Conservation (phyloP, 176 grass and related monocot genomes). For the Tuctoria greenei region DNA sequence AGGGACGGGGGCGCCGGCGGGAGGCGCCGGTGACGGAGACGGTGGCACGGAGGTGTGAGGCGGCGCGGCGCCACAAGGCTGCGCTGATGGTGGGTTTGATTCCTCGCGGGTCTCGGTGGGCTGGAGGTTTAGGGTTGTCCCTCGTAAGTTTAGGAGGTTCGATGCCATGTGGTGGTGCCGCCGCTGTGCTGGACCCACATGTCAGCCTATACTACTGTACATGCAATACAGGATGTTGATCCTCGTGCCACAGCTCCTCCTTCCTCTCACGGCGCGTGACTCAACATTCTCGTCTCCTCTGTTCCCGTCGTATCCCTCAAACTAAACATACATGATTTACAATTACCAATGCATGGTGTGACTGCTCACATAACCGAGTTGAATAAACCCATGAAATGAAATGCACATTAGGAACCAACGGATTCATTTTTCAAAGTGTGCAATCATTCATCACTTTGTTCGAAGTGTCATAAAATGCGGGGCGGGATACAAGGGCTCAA, state of each 20-base stretch:
- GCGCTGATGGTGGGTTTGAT: background rate
- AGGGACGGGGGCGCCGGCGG: background rate
- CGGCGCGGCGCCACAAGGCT: slow-evolving; percentile 67
- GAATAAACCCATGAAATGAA: background rate
- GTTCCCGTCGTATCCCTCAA: too few relatives aligned
- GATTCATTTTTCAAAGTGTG: background rate
- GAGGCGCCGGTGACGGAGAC: slow-evolving; percentile 16
- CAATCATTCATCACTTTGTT: background rate
- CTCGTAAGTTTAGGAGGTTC: background rate
- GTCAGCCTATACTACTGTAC: too few relatives aligned
- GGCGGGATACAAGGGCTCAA: background rate
- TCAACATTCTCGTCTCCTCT: too few relatives aligned
- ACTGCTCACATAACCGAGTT: too few relatives aligned
- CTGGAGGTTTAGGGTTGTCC: slow-evolving; percentile 22
- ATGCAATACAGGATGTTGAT: too few relatives aligned
- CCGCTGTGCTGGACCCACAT: too few relatives aligned
- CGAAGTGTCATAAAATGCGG: too few relatives aligned
- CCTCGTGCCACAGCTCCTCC: too few relatives aligned
- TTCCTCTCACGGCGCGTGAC: too few relatives aligned
- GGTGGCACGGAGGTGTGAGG: slow-evolving; percentile 38
- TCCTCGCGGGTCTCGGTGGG: background rate
- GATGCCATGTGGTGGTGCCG: too few relatives aligned
- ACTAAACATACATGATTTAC: too few relatives aligned
- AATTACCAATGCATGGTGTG: too few relatives aligned
- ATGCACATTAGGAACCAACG: background rate